Conservation (phyloP, 2,329 filamentous ascomycete genomes). For the Penicillium olsonii region DNA sequence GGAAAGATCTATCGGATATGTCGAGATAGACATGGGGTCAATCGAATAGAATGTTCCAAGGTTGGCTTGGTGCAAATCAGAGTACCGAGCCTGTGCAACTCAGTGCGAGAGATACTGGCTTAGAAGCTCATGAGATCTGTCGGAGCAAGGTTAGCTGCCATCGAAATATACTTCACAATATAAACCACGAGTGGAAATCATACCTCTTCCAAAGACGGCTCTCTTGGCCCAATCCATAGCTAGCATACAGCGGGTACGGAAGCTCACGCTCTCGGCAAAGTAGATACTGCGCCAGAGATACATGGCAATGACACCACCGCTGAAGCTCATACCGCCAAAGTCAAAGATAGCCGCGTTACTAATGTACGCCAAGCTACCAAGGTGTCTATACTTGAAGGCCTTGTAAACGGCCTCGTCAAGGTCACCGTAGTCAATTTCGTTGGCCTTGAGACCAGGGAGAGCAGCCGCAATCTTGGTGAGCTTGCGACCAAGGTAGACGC, state of each 20-base stretch:
- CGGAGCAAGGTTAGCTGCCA: conserved; percentile 6
- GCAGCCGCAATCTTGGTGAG: conserved; percentile 86
- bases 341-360: conserved; percentile 97
- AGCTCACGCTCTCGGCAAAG: conserved; percentile 94
- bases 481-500: conserved; percentile 87
- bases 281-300: conserved; percentile 97
- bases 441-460: conserved; percentile 71
- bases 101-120: not conserved
- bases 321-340: conserved; percentile 73
- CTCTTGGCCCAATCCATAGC: conserved; percentile 99
- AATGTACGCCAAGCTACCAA: conserved; percentile 90
- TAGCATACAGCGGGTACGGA: conserved; percentile 82
- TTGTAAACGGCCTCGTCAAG: conserved; percentile 90
- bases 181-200: not conserved
- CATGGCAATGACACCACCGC: conserved; percentile 85
- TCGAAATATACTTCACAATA: not conserved
- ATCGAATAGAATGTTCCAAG: too few species aligned
- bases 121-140: conserved; percentile 58
- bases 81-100: not conserved
- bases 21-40: not conserved
- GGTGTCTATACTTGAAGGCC: conserved; percentile 89
- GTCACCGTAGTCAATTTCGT: conserved; percentile 84
- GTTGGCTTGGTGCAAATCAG: not conserved
- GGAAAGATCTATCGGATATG: not conserved
- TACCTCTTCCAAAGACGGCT: conserved; percentile 91